Conservation (phyloP, 2,329 filamentous ascomycete genomes). For the Decorospora gaudefroyi region DNA sequence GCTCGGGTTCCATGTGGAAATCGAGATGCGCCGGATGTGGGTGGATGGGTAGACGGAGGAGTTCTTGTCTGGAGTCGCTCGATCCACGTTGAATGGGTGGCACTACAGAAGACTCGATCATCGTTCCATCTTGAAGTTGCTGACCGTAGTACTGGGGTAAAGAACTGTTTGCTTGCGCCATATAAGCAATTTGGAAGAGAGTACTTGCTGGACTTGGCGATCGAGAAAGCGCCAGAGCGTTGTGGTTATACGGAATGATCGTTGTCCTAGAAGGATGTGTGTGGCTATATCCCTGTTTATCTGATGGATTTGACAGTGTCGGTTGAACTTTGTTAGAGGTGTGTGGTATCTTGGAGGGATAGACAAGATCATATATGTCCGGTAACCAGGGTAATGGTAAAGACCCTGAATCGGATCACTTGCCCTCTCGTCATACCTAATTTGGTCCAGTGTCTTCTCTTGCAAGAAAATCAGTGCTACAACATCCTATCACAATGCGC, state of each 20-base stretch:
- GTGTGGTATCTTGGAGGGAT: constrained; percentile 10
- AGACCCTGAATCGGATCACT: constrained; percentile 16
- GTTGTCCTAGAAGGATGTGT: not conserved
- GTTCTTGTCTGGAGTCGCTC: constrained; percentile 34
- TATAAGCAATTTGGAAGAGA: constrained; percentile 13
- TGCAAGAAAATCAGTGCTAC: constrained; percentile 10
- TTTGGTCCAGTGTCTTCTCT: constrained; percentile 16
- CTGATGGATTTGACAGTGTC: not conserved
- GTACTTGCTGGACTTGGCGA: constrained; percentile 2
- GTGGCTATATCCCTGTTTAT: not conserved
- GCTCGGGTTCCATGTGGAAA: constrained; percentile 13
- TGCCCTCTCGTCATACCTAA: constrained; percentile 19
- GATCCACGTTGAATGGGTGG: constrained; percentile 20
- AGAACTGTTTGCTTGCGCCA: constrained; percentile 27
- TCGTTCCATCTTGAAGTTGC: constrained; percentile 34
- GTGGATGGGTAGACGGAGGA: constrained; percentile 37
- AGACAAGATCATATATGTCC: constrained; percentile 26
- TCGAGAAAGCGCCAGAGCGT: constrained; percentile 11
- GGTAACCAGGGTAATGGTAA: constrained; percentile 11
- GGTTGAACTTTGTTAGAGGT: constrained; percentile 4
- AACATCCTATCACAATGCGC: constrained; percentile 1
- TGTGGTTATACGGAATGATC: constrained; percentile 7
- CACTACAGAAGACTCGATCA: constrained; percentile 31
- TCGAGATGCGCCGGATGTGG: constrained; percentile 35
- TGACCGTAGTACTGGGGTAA: constrained; percentile 40